Conservation (phyloP, 192 early-diverging fungal genomes). For the Coemansia sp. region DNA sequence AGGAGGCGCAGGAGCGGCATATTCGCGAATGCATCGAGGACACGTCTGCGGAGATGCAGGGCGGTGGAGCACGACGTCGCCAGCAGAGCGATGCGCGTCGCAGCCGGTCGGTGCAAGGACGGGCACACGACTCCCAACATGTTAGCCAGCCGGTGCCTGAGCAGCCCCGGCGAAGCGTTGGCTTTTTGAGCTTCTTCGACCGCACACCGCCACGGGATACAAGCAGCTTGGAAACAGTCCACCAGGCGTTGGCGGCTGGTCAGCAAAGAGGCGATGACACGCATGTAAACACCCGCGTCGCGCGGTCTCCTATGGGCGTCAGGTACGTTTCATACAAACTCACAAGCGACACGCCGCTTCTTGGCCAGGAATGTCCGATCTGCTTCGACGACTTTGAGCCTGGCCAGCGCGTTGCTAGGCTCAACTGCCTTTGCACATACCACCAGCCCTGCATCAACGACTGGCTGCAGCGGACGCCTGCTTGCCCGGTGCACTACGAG, state of each 20-base stretch:
- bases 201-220: constrained; percentile 14
- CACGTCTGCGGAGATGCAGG: constrained; percentile 47
- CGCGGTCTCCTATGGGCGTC: constrained; percentile 39
- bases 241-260: neutral
- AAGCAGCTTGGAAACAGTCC: neutral
- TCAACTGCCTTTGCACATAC: constrained; percentile 90
- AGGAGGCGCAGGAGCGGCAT: constrained; percentile 53
- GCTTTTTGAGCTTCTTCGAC: constrained; percentile 33
- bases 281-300: neutral
- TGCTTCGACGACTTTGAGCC: constrained; percentile 92
- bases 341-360: constrained; percentile 57
- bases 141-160: neutral
- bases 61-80: constrained; percentile 7
- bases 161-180: constrained; percentile 20
- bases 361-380: constrained; percentile 86
- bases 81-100: constrained; percentile 7
- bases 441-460: constrained; percentile 79
- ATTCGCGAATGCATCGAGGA: constrained; percentile 43
- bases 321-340: constrained; percentile 60
- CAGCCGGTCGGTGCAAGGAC: constrained; percentile 16
- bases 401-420: constrained; percentile 74
- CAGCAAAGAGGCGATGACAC: neutral
- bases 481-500: constrained; percentile 83
- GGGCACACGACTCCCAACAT: neutral
- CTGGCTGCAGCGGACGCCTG: constrained; percentile 74